phyloP scores from a whole-genome alignment of 352 stramenopile species.

The Pythium scleroteichum region DNA sequence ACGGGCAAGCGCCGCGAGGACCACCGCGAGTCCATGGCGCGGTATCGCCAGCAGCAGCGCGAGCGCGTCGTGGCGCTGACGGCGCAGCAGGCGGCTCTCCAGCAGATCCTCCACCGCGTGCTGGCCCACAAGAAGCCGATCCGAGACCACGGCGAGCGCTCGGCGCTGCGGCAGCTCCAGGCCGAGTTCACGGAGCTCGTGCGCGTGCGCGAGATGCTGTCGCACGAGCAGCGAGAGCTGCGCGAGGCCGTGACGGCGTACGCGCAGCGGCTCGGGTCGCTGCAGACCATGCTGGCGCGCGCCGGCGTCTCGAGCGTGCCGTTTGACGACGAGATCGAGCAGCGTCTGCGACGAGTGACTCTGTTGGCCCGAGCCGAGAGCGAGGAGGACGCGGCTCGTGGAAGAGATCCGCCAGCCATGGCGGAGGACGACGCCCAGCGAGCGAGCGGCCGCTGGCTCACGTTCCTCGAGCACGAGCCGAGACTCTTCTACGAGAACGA shows the following conservation, averaged over 20 bases:
- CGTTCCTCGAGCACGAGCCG: slow-evolving; percentile 7
- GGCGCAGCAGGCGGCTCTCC: not conserved
- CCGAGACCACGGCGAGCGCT: not conserved
- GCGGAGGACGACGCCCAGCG: not conserved
- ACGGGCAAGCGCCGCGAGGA: not conserved
- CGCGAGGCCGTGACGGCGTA: not conserved
- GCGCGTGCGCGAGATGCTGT: not conserved
- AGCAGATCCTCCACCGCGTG: slow-evolving; percentile 1
- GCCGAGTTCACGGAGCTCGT: slow-evolving; percentile 2
- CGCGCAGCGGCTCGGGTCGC: not conserved
- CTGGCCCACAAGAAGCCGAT: slow-evolving; percentile 6
- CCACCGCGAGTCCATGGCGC: slow-evolving; percentile 6
- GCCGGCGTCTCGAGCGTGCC: not conserved
- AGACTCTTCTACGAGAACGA: slow-evolving; percentile 9
- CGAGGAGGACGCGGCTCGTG: not conserved
- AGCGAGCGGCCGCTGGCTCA: slow-evolving; percentile 4
- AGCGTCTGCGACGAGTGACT: not conserved
- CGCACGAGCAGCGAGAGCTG: not conserved
- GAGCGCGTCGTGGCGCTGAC: slow-evolving; percentile 1
- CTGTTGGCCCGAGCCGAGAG: not conserved
- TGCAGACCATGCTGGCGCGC: not conserved
- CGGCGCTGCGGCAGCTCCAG: not conserved
- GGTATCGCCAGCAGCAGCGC: not conserved
- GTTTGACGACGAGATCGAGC: not conserved
- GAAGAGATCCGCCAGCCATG: not conserved